These are phyloP conservation scores for Jamesozyma lodderae DNA, from an alignment of 805 yeast species.

Conservation along the genomic window DNA sequence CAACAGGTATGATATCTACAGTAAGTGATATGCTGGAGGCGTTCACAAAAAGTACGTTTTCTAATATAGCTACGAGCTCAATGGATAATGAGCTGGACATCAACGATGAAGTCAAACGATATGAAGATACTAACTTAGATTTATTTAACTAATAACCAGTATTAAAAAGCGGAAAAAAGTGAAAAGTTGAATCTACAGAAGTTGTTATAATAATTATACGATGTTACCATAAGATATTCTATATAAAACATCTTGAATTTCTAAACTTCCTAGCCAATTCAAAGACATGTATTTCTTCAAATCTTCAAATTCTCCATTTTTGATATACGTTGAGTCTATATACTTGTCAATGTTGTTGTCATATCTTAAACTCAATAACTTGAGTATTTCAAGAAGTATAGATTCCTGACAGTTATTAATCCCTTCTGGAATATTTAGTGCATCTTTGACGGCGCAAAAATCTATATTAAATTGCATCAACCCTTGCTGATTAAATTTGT, in stretches of 20 bases:
- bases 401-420: slow-evolving; percentile 14
- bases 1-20: slow-evolving; percentile 61
- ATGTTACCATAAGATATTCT: slow-evolving; percentile 27
- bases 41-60: slow-evolving; percentile 28
- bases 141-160: too few species aligned
- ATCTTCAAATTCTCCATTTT: slow-evolving; percentile 23
- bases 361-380: slow-evolving; percentile 25
- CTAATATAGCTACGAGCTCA: background rate
- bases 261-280: slow-evolving; percentile 24
- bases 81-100: background rate
- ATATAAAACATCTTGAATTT: slow-evolving; percentile 31
- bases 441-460: slow-evolving; percentile 23
- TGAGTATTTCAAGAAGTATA: slow-evolving; percentile 19
- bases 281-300: slow-evolving; percentile 18
- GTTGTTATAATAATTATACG: slow-evolving; percentile 7
- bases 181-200: too few species aligned
- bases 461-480: slow-evolving; percentile 29
- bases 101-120: slow-evolving; percentile 7
- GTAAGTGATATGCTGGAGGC: slow-evolving; percentile 50
- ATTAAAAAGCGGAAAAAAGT: too few species aligned
- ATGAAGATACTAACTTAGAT: slow-evolving; percentile 7
- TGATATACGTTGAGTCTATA: slow-evolving; percentile 21
- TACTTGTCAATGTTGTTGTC: slow-evolving; percentile 13
- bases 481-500: slow-evolving; percentile 30
- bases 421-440: slow-evolving; percentile 18